These are phyloP conservation scores for Mrakia blollopis DNA, from an alignment of 768 basidiomycete species.

Conservation along the genomic window DNA sequence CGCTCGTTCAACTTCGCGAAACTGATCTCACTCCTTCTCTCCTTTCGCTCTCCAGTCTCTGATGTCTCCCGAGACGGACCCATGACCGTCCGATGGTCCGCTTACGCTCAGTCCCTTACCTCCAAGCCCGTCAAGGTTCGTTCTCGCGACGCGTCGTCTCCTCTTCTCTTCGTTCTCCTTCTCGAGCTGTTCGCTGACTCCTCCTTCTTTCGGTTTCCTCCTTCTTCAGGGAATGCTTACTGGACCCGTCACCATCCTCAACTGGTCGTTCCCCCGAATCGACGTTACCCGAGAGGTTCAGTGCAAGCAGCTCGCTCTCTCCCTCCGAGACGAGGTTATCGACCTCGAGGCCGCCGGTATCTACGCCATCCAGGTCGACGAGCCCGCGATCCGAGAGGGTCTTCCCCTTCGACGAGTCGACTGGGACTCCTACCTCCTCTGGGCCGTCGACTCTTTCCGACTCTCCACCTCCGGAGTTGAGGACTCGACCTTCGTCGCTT, in stretches of 20 bases:
- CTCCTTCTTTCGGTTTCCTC: neutral
- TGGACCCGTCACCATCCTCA: slow-evolving; percentile 69
- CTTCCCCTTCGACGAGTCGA: slow-evolving; percentile 92
- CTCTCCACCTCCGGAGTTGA: slow-evolving; percentile 92
- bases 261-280: slow-evolving; percentile 99
- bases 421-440: slow-evolving; percentile 92
- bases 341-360: slow-evolving; percentile 93
- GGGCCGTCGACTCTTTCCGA: slow-evolving; percentile 99
- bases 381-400: slow-evolving; percentile 99
- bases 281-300: slow-evolving; percentile 94
- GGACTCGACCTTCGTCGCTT: slow-evolving; percentile 92
- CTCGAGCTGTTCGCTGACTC: neutral
- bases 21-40: neutral
- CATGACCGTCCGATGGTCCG: slow-evolving; percentile 96
- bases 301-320: slow-evolving; percentile 94
- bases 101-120: slow-evolving; percentile 92
- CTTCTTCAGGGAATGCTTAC: slow-evolving; percentile 21
- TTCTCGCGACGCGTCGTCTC: slow-evolving; percentile 44
- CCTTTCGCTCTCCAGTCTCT: slow-evolving; percentile 54
- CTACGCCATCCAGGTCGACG: slow-evolving; percentile 97
- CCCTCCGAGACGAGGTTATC: slow-evolving; percentile 94
- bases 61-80: slow-evolving; percentile 88
- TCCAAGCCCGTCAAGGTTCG: slow-evolving; percentile 98
- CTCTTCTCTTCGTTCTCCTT: neutral
- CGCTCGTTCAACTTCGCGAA: neutral